These are phyloP conservation scores for Exophiala oligosperma DNA, from an alignment of 2,329 filamentous ascomycete species.

Conservation along the genomic window DNA sequence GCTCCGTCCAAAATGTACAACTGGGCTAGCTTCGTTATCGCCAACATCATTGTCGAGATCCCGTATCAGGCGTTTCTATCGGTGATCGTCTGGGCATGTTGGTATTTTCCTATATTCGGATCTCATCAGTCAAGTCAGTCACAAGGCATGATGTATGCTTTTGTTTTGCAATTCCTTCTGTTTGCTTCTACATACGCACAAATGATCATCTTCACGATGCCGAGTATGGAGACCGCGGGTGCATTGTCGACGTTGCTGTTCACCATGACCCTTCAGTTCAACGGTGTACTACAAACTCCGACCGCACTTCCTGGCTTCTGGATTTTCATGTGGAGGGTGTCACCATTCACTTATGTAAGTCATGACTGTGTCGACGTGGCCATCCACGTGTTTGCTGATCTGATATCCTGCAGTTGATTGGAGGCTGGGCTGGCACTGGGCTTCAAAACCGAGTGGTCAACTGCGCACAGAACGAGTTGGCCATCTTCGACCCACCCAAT, in stretches of 20 bases:
- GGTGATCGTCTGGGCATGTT: slow-evolving; percentile 67
- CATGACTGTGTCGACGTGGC: slow-evolving; percentile 51
- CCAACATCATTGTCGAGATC: slow-evolving; percentile 68
- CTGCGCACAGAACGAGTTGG: slow-evolving; percentile 68
- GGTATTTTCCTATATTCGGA: slow-evolving; percentile 72
- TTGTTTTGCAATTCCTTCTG: slow-evolving; percentile 73
- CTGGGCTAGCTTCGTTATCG: slow-evolving; percentile 71
- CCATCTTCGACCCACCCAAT: slow-evolving; percentile 46
- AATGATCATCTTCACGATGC: slow-evolving; percentile 76
- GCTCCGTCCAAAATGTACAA: slow-evolving; percentile 71
- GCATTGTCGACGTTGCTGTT: slow-evolving; percentile 77
- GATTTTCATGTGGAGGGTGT: slow-evolving; percentile 79
- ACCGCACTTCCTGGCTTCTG: slow-evolving; percentile 64
- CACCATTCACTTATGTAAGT: slow-evolving; percentile 74
- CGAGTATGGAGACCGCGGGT: slow-evolving; percentile 64
- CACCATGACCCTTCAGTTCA: slow-evolving; percentile 72
- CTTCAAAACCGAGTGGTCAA: slow-evolving; percentile 65
- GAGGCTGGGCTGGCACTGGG: slow-evolving; percentile 67
- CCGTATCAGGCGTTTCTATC: slow-evolving; percentile 64
- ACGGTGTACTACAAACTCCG: slow-evolving; percentile 66
- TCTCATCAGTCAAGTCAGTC: slow-evolving; percentile 53
- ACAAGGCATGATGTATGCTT: slow-evolving; percentile 46
- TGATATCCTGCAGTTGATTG: slow-evolving; percentile 71
- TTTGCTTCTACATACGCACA: slow-evolving; percentile 73
- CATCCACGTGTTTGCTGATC: slow-evolving; percentile 73